Evolutionary conservation across 2,329 filamentous ascomycete genomes (phyloP), one percentile per base, ranked within the genome.

Genomic region (Chalara sp.): DNA sequence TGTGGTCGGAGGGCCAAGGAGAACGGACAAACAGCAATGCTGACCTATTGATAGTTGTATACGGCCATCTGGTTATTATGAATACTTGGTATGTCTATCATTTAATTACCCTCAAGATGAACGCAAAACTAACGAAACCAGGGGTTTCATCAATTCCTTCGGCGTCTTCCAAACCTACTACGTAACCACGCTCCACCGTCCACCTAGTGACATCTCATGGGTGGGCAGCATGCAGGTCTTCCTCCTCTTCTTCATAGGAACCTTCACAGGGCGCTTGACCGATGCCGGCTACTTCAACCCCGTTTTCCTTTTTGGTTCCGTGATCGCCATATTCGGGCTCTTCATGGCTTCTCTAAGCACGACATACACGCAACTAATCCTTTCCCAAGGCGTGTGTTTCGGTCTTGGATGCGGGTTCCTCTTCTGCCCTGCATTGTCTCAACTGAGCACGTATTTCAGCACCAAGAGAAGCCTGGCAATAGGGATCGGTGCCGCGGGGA

Each of bases 101-200:
- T 7, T 28, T 21, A 21, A 21, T 21, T 3, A 21, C 21, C 21
- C 3, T 21, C 21, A 21, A 21, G 21, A 21, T 21, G 21, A 21
- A 21, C 21, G 21, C 21, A 21, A 21, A 21, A 21, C 47, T 52
- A 44, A 54, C n/a, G 10, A 13, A 1, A 54, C 65, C 32, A 50
- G 51, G 68, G 67, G 66, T 4, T 63, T 67, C 47, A 64, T 68
- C 51, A 69, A 68, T 48, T 67, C 65, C 6, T 73, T 70, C 48
- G 71, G 72, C 7, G 61, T 73, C 30, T 75, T 73, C 53, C 71
- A 75, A 61, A 61, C 64, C 11, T 72, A 73, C 58, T 74, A 75
- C 53, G 61, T 65, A 3, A 59, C 60, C 5, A 48, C 59, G 0
- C 60, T 73, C 6, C 35, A 59, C 1, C 57, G 60, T 3, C 54